phyloP scores from a whole-genome alignment of 2,329 filamentous ascomycete genomes.

The Cordyceps cicadae region DNA sequence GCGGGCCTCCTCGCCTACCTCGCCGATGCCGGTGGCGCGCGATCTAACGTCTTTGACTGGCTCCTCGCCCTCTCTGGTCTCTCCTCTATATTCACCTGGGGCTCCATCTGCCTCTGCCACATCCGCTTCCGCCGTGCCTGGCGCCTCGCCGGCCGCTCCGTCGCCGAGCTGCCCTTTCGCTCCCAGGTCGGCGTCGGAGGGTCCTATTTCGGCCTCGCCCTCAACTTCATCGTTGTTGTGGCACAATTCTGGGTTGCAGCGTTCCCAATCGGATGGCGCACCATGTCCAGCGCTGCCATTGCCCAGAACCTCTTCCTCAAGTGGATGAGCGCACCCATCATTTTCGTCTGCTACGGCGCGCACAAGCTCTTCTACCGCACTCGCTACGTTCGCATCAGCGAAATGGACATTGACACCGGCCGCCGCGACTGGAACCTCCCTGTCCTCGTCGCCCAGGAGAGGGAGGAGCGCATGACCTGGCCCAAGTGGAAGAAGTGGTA shows the following conservation, averaged over 20 bases:
- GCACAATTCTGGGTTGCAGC: conserved; percentile 86
- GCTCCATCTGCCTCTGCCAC: conserved; percentile 78
- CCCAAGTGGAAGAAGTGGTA: conserved; percentile 70
- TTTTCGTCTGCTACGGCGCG: conserved; percentile 56
- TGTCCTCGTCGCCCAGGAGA: conserved; percentile 70
- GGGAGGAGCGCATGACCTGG: conserved; percentile 63
- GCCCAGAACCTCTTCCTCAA: conserved; percentile 64
- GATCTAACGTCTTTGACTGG: conserved; percentile 66
- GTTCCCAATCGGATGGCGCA: conserved; percentile 57
- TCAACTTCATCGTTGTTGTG: conserved; percentile 68
- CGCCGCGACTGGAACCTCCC: conserved; percentile 76
- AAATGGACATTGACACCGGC: conserved; percentile 85
- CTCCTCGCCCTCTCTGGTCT: conserved; percentile 67
- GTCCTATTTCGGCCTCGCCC: conserved; percentile 68
- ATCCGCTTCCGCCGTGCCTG: conserved; percentile 86
- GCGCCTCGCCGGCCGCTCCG: conserved; percentile 57
- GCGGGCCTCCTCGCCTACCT: conserved; percentile 73
- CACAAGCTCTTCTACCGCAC: conserved; percentile 74
- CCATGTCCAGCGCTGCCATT: conserved; percentile 35
- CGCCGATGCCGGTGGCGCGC: conserved; percentile 50
- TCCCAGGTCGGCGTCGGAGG: conserved; percentile 72
- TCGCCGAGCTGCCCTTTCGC: conserved; percentile 71
- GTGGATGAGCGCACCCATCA: conserved; percentile 63
- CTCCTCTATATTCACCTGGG: conserved; percentile 71
- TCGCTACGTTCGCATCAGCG: conserved; percentile 52